Evolutionary conservation across 2,329 filamentous ascomycete genomes (phyloP).

Genomic region (Lasiodiplodia theobromae): DNA sequence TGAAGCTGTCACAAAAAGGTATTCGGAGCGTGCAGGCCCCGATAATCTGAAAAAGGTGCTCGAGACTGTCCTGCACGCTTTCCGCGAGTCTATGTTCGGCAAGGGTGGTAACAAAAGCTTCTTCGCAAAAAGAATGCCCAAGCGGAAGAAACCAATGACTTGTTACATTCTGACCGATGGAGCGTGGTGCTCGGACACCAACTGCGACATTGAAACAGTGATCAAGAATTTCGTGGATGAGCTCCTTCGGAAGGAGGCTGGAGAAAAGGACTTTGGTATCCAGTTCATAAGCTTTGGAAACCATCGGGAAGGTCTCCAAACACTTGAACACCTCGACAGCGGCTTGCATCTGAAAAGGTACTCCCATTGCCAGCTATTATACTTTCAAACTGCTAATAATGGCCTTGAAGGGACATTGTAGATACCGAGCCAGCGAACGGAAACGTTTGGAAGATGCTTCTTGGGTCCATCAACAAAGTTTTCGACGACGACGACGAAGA

Average conservation of each 20-base stretch:
- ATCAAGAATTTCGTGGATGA: neutral
- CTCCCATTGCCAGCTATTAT: neutral
- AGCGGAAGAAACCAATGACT: neutral
- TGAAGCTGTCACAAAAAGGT: neutral
- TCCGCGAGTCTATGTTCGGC: neutral
- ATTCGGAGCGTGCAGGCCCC: neutral
- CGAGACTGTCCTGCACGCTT: neutral
- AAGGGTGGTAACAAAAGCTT: neutral
- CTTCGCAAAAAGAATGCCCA: neutral
- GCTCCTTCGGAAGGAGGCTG: neutral
- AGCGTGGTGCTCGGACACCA: neutral
- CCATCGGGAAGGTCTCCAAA: neutral
- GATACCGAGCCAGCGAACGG: slow-evolving; percentile 9
- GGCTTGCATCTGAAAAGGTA: neutral
- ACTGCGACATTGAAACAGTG: neutral
- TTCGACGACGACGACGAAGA: slow-evolving; percentile 43
- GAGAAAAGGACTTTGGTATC: neutral
- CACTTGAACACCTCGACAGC: slow-evolving; percentile 31
- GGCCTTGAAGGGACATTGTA: slow-evolving; percentile 12
- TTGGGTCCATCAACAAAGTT: slow-evolving; percentile 46
- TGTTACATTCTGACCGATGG: neutral
- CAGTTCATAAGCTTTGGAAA: neutral
- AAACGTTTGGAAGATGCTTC: slow-evolving; percentile 29
- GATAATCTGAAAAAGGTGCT: neutral
- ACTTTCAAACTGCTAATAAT: neutral